phyloP scores from a whole-genome alignment of 352 stramenopile species.

The Phytophthora gonapodyides region DNA sequence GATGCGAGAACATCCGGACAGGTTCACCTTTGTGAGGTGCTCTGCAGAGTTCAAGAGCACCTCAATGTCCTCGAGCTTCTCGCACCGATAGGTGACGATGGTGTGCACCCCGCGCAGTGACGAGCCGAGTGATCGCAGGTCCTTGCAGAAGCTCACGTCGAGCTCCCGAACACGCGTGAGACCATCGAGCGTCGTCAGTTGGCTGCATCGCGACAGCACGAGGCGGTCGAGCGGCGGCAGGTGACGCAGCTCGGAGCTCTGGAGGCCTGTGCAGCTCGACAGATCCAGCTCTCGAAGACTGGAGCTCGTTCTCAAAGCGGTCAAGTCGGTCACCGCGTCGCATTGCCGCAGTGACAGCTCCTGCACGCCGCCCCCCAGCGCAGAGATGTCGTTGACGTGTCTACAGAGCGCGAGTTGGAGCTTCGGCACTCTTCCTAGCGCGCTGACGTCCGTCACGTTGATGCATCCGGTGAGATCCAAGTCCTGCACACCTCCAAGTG shows the following conservation, averaged over 20 bases:
- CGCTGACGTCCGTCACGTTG: conserved; percentile 52
- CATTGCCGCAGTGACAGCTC: conserved; percentile 63
- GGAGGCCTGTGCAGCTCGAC: conserved; percentile 54
- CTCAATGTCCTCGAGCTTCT: conserved; percentile 50
- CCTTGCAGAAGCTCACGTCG: conserved; percentile 75
- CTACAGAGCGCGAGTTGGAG: conserved; percentile 65
- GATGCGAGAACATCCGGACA: conserved; percentile 61
- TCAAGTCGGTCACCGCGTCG: conserved; percentile 48
- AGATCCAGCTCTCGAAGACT: conserved; percentile 58
- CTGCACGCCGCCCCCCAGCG: conserved; percentile 34
- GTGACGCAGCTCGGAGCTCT: conserved; percentile 40
- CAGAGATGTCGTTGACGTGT: conserved; percentile 56
- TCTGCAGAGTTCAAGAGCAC: conserved; percentile 27
- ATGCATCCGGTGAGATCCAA: conserved; percentile 68
- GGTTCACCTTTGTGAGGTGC: conserved; percentile 42
- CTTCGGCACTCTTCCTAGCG: conserved; percentile 47
- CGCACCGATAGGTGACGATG: conserved; percentile 60
- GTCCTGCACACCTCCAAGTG: conserved; percentile 45
- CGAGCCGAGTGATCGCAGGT: conserved; percentile 40
- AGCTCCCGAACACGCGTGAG: conserved; percentile 50
- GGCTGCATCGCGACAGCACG: conserved; percentile 59
- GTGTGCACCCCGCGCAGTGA: conserved; percentile 38
- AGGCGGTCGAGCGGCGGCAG: conserved; percentile 48
- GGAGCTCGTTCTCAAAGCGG: conserved; percentile 35
- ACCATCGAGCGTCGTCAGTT: conserved; percentile 48